A percentile compares a stretch with the other conserved stretches of the same genome.
These are phyloP conservation scores for Linnemannia schmuckeri DNA, from an alignment of 192 early-diverging fungal genomes.

Conservation along the genomic window DNA sequence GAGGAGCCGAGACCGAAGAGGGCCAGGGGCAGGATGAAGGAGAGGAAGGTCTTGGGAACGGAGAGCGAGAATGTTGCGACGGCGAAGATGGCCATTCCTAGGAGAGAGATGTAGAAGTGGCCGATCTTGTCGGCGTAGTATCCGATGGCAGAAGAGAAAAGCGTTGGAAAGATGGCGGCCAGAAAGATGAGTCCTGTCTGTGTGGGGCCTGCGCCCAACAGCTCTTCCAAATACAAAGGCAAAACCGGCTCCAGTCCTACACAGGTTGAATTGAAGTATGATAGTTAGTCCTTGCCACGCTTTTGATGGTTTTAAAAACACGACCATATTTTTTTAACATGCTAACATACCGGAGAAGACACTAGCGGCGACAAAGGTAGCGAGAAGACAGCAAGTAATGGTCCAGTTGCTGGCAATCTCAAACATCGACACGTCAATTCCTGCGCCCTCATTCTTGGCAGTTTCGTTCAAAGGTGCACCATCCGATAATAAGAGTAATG, in stretches of 20 bases:
- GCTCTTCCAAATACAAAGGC: conserved; percentile 62
- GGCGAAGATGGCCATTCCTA: conserved; percentile 66
- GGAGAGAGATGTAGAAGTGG: conserved; percentile 57
- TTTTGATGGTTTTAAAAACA: neutral
- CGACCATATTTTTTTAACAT: neutral
- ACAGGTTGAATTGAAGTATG: neutral
- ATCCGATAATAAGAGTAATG: neutral
- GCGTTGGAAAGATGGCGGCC: conserved; percentile 77
- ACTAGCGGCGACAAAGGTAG: conserved; percentile 62
- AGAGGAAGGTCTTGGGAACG: conserved; percentile 46
- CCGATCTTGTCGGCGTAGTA: conserved; percentile 63
- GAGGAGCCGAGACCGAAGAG: conserved; percentile 68
- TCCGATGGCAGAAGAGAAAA: conserved; percentile 71
- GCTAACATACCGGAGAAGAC: conserved; percentile 62
- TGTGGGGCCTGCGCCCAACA: conserved; percentile 54
- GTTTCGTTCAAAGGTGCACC: neutral
- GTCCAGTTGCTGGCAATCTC: conserved; percentile 61
- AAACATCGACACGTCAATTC: conserved; percentile 57
- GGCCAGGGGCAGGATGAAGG: conserved; percentile 61
- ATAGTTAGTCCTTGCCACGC: neutral
- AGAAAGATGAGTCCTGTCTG: conserved; percentile 73
- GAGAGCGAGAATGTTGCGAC: conserved; percentile 59
- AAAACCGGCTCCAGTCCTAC: conserved; percentile 69
- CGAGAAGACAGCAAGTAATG: conserved; percentile 57
- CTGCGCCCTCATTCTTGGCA: neutral